Percentiles rank a stretch among this genome's conserved stretches.
phyloP scores from a whole-genome alignment of 495 filamentous ascomycete genomes.

The Daldinia concentrica region DNA sequence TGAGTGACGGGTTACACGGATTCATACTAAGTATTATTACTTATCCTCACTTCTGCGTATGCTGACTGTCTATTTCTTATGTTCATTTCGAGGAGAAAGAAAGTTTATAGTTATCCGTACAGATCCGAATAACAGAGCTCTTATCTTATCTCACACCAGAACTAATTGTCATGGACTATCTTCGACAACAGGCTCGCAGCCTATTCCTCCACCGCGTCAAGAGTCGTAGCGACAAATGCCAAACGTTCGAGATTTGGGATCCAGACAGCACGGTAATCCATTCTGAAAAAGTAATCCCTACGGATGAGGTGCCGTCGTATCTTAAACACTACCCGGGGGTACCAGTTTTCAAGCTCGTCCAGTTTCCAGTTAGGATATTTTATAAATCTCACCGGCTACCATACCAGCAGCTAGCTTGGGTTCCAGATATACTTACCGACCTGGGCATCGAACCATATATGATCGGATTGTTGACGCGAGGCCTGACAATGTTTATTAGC shows the following conservation, averaged over 20 bases:
- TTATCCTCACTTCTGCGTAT: background rate
- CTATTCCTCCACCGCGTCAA: background rate
- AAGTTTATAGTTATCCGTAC: background rate
- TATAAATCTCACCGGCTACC: background rate
- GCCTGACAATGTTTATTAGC: background rate
- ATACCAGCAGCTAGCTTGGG: background rate
- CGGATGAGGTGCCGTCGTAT: background rate
- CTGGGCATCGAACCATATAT: slow-evolving; percentile 9
- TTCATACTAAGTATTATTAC: background rate
- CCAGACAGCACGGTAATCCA: background rate
- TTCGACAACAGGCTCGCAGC: slow-evolving; percentile 1
- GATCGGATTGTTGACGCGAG: background rate
- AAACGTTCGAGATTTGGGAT: slow-evolving; percentile 8
- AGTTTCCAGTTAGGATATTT: background rate
- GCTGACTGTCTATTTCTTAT: background rate
- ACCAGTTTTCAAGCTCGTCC: slow-evolving; percentile 16
- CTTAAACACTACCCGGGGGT: background rate
- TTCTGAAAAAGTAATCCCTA: slow-evolving; percentile 6
- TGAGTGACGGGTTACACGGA: too few relatives aligned
- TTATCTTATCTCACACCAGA: background rate
- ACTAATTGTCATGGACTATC: slow-evolving; percentile 2
- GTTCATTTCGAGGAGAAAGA: background rate
- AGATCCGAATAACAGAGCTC: background rate
- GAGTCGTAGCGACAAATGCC: background rate
- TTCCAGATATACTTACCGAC: slow-evolving; percentile 5